Percentiles rank a stretch among this genome's conserved stretches.
These are phyloP conservation scores for Astragalus glycyphyllos DNA, from an alignment of 306 rosid genomes.

Conservation along the genomic window DNA sequence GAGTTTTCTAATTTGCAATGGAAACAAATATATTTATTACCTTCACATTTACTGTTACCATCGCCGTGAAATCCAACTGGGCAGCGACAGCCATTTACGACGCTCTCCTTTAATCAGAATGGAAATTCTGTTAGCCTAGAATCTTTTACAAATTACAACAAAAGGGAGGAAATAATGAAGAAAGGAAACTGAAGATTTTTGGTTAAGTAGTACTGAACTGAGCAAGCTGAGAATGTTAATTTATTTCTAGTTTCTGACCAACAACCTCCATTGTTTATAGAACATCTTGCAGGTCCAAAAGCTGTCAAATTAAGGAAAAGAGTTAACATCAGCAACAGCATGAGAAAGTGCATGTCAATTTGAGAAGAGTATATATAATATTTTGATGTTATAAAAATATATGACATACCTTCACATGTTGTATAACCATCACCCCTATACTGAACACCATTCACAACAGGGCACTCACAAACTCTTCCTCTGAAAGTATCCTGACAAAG, in stretches of 20 bases:
- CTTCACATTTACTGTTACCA: slow-evolving; percentile 68
- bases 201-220: slow-evolving; percentile 73
- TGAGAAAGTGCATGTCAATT: slow-evolving; percentile 8
- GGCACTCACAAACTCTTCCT: slow-evolving; percentile 98
- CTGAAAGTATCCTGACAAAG: slow-evolving; percentile 84
- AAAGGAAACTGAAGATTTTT: slow-evolving; percentile 30
- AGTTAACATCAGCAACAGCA: slow-evolving; percentile 35
- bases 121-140: slow-evolving; percentile 43
- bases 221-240: slow-evolving; percentile 77
- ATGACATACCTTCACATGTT: slow-evolving; percentile 71
- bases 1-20: neutral
- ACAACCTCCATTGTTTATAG: slow-evolving; percentile 86
- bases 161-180: slow-evolving; percentile 9
- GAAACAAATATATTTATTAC: slow-evolving; percentile 49
- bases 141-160: slow-evolving; percentile 10
- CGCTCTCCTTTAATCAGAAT: slow-evolving; percentile 58
- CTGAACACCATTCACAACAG: slow-evolving; percentile 77
- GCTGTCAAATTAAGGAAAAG: slow-evolving; percentile 58
- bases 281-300: slow-evolving; percentile 91
- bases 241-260: slow-evolving; percentile 72
- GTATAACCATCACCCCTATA: slow-evolving; percentile 88
- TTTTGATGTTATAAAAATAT: slow-evolving; percentile 16
- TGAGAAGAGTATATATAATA: neutral
- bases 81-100: slow-evolving; percentile 70
- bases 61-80: slow-evolving; percentile 77